phyloP scores from a whole-genome alignment of 1,284 basidiomycete genomes.

The Melampsora larici-populina region DNA sequence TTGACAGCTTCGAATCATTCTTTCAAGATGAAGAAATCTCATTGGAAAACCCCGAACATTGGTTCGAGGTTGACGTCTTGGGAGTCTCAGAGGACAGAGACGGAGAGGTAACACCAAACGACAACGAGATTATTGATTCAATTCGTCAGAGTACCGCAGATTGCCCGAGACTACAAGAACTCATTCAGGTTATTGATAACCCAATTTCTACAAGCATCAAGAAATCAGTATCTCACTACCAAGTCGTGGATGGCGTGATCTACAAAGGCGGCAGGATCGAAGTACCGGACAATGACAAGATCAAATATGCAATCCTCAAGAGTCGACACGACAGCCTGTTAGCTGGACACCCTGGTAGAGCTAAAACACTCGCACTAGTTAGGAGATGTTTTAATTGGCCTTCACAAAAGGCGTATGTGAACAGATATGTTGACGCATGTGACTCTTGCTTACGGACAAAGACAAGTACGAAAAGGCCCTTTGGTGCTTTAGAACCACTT shows the following conservation, averaged over 20 bases:
- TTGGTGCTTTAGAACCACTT: too few relatives aligned
- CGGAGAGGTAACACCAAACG: background rate
- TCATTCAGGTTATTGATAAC: background rate
- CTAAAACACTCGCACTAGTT: too few relatives aligned
- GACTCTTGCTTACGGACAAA: too few relatives aligned
- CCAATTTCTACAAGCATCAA: background rate
- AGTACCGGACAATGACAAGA: background rate
- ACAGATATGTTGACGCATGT: too few relatives aligned
- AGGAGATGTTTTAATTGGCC: too few relatives aligned
- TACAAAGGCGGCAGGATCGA: background rate
- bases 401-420: too few relatives aligned
- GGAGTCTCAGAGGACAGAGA: background rate
- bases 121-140: background rate
- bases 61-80: too few relatives aligned
- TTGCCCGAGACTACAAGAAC: background rate
- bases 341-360: too few relatives aligned
- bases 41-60: too few relatives aligned
- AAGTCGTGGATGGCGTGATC: background rate
- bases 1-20: background rate
- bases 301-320: background rate
- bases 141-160: background rate
- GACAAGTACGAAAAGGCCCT: too few relatives aligned
- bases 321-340: too few relatives aligned
- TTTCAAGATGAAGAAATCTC: background rate
- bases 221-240: background rate